phyloP scores from a whole-genome alignment of 1,139 yeast genomes.

The Diutina siamensis region DNA sequence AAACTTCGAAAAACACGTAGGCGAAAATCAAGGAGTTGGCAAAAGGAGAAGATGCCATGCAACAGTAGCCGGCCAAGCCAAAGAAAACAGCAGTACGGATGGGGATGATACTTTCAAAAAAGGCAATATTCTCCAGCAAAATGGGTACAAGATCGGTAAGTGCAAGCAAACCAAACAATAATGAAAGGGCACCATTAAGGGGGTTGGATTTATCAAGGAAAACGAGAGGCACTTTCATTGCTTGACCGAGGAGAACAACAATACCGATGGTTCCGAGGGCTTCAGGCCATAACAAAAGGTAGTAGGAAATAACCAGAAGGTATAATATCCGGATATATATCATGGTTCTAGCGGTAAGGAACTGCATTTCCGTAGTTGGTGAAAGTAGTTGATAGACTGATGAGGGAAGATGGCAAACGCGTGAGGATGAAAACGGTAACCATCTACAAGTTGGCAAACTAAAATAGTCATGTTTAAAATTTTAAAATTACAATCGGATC shows the following conservation, averaged over 20 bases:
- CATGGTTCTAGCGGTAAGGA: conserved; percentile 41
- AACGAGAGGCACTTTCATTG: conserved; percentile 41
- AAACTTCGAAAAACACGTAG: conserved; percentile 55
- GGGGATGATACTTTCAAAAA: conserved; percentile 63
- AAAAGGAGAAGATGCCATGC: conserved; percentile 28
- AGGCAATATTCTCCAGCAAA: conserved; percentile 39
- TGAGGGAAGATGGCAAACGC: not conserved
- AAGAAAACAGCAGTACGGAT: conserved; percentile 50
- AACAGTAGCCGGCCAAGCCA: conserved; percentile 32
- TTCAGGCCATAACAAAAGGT: conserved; percentile 30
- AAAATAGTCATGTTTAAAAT: too few species aligned
- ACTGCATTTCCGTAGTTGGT: conserved; percentile 43
- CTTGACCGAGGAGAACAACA: conserved; percentile 43
- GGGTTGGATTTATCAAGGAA: conserved; percentile 35
- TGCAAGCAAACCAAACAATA: conserved; percentile 32
- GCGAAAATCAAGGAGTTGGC: conserved; percentile 55
- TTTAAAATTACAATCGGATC: not conserved
- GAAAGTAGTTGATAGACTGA: too few species aligned
- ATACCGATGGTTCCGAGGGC: conserved; percentile 34
- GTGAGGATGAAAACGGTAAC: too few species aligned
- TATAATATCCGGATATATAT: conserved; percentile 37
- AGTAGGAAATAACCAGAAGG: conserved; percentile 32
- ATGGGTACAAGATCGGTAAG: conserved; percentile 48
- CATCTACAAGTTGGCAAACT: too few species aligned
- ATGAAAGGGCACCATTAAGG: conserved; percentile 38